Evolutionary conservation across 176 grass and related monocot genomes (phyloP).

Genomic region (Cocos nucifera): DNA sequence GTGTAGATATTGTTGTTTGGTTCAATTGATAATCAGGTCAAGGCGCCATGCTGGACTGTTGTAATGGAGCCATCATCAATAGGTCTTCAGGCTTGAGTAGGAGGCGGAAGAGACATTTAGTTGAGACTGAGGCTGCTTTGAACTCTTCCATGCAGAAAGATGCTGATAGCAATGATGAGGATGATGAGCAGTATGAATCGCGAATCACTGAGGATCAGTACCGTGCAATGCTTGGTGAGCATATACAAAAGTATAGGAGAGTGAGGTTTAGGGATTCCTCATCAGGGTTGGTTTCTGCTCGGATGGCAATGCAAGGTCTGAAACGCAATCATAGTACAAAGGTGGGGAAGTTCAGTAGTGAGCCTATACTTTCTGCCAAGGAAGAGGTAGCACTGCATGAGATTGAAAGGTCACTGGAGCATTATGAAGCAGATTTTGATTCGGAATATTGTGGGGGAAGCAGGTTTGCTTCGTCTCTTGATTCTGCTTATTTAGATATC

Average conservation of each 20-base stretch:
- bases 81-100: conserved; percentile 32
- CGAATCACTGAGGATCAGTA: conserved; percentile 84
- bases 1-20: no score
- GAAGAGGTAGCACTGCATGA: conserved; percentile 22
- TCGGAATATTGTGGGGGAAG: conserved; percentile 48
- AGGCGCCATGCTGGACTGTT: conserved; percentile 46
- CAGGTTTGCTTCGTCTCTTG: conserved; percentile 57
- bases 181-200: conserved; percentile 44
- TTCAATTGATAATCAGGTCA: conserved; percentile 23
- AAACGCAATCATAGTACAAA: conserved; percentile 43
- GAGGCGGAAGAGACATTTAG: conserved; percentile 39
- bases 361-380: conserved; percentile 23
- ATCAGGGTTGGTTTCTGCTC: conserved; percentile 44
- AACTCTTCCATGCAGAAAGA: conserved; percentile 9
- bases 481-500: conserved; percentile 82
- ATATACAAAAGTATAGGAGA: conserved; percentile 68
- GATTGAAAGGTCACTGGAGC: conserved; percentile 27
- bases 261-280: conserved; percentile 42
- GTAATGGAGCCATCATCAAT: conserved; percentile 45
- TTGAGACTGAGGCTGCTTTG: conserved; percentile 17
- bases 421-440: conserved; percentile 34
- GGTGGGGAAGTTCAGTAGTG: conserved; percentile 28
- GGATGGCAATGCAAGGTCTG: conserved; percentile 4
- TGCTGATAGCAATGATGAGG: conserved; percentile 46
- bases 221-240: conserved; percentile 82